Base-by-base conservation (phyloP, 2,329 filamentous ascomycete species). In the Cordyceps militaris region DNA sequence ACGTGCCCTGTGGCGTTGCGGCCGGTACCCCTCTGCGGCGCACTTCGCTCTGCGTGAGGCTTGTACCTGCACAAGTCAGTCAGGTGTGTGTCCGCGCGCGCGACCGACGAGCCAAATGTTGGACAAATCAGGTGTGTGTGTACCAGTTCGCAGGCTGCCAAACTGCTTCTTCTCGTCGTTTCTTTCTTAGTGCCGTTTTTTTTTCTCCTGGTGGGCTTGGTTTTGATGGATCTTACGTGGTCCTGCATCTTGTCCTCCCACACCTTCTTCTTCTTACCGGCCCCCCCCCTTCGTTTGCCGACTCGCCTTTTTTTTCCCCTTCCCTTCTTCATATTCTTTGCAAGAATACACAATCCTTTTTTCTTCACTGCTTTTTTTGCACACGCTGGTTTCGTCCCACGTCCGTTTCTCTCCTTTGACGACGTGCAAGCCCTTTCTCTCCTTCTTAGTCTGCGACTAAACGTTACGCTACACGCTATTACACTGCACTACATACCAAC, bases 311-410 rank as follows among this genome's bases (percentile, higher is more conserved):
- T 24, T 43, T 23, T 42, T 42, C 26, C 44, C 42, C 26, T 46
- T 14, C 26, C n/a, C 40, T 28, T 21, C 38, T 26, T 42, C 16
- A 43, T 34, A 50, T 24, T 47, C 40, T 43, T 43, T 43, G 40
- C 40, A 43, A 43, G 40, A 43, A 43, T 43, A 43, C 40, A 24
- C 44, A 30, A 30, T 21, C 23, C 46, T 48, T 40, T 50, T 58
- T 30, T 53, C 34, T 46, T 44, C 47, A 26, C 11, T 56, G 13
- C 19, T 40, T 23, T 40, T 44, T 16, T 51, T 7, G 47, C 55
- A 52, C 30, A 54, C 50, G 57, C 57, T 59, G 57, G 57, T 49
- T 43, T 54, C 50, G 57, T 59, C 57, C 46, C 44, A 34, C 44
- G n/a, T 30, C 30, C 23, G 42, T 57, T 51, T 54, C 57, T 54